A percentile compares a stretch with the other conserved stretches of the same genome.
Evolutionary conservation across 2,329 filamentous ascomycete species (phyloP).

Genomic region (Macrophomina phaseolina): DNA sequence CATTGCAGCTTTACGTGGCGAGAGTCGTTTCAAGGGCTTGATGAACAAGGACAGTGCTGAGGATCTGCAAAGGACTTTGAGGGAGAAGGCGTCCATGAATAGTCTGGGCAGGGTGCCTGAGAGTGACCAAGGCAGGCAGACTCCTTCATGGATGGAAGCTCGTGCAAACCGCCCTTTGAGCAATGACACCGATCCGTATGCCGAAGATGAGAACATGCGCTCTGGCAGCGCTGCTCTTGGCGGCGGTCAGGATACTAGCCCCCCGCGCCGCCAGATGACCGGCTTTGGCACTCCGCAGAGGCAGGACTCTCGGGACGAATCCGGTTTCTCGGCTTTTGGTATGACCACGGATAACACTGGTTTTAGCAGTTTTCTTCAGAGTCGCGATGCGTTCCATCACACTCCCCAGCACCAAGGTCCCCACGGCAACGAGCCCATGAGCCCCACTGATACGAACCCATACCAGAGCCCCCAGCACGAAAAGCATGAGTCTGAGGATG

Average conservation of each 20-base stretch:
- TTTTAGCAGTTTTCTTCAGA: conserved; percentile 61
- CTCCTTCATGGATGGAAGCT: conserved; percentile 59
- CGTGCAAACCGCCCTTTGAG: conserved; percentile 55
- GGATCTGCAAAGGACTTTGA: conserved; percentile 57
- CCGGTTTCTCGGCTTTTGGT: conserved; percentile 65
- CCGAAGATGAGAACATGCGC: conserved; percentile 65
- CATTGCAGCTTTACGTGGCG: conserved; percentile 70
- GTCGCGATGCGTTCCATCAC: conserved; percentile 61
- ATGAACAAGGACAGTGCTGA: conserved; percentile 80
- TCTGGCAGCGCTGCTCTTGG: conserved; percentile 75
- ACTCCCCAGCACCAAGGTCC: conserved; percentile 56
- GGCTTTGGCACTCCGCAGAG: conserved; percentile 49
- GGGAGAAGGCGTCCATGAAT: conserved; percentile 61
- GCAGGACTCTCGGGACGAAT: conserved; percentile 61
- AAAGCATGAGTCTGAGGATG: conserved; percentile 67
- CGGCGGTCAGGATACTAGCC: conserved; percentile 73
- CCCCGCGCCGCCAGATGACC: conserved; percentile 54
- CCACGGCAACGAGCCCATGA: conserved; percentile 69
- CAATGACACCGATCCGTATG: conserved; percentile 75
- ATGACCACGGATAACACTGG: conserved; percentile 64
- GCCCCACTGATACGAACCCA: conserved; percentile 90
- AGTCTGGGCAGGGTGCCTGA: conserved; percentile 62
- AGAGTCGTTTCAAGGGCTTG: conserved; percentile 85
- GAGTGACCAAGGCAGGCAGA: conserved; percentile 52
- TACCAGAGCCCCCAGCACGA: conserved; percentile 89